Evolutionary conservation across 2,329 filamentous ascomycete genomes (phyloP).

Genomic region (Diaporthe helianthi): DNA sequence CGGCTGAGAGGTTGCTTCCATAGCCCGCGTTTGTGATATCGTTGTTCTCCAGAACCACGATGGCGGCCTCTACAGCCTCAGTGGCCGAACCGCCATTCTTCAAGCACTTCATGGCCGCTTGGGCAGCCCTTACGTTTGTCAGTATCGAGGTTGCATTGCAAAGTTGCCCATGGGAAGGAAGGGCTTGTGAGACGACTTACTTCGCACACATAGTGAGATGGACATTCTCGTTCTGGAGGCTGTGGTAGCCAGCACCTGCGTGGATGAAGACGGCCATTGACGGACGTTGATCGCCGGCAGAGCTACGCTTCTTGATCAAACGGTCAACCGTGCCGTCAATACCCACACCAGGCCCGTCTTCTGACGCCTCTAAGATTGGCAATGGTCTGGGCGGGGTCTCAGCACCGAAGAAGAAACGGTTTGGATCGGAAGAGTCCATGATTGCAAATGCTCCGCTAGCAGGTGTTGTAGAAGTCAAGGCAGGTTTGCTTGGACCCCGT

Average conservation of each 20-base stretch:
- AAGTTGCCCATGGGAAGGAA: neutral
- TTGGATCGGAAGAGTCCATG: neutral
- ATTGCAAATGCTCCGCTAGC: neutral
- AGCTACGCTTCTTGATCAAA: slow-evolving; percentile 11
- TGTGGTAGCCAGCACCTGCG: slow-evolving; percentile 94
- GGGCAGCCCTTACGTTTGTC: slow-evolving; percentile 71
- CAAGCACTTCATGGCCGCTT: slow-evolving; percentile 81
- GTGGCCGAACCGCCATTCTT: slow-evolving; percentile 79
- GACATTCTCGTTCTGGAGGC: slow-evolving; percentile 79
- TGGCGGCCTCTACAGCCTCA: slow-evolving; percentile 88
- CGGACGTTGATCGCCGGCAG: neutral
- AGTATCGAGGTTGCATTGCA: neutral
- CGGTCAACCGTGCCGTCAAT: slow-evolving; percentile 22
- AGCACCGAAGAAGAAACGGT: neutral
- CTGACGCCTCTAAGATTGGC: neutral
- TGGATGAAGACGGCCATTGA: slow-evolving; percentile 84
- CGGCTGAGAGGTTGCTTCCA: slow-evolving; percentile 91
- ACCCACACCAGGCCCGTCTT: neutral
- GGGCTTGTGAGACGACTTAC: slow-evolving; percentile 61
- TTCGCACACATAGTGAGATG: slow-evolving; percentile 88
- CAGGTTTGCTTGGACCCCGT: neutral
- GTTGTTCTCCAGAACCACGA: slow-evolving; percentile 87
- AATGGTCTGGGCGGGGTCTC: neutral
- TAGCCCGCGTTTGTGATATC: slow-evolving; percentile 97
- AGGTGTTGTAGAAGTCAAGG: neutral